Percentiles rank a stretch among this genome's conserved stretches.
Evolutionary conservation across 1,284 basidiomycete genomes (phyloP).

Genomic region (Mycosarcoma maydis): DNA sequence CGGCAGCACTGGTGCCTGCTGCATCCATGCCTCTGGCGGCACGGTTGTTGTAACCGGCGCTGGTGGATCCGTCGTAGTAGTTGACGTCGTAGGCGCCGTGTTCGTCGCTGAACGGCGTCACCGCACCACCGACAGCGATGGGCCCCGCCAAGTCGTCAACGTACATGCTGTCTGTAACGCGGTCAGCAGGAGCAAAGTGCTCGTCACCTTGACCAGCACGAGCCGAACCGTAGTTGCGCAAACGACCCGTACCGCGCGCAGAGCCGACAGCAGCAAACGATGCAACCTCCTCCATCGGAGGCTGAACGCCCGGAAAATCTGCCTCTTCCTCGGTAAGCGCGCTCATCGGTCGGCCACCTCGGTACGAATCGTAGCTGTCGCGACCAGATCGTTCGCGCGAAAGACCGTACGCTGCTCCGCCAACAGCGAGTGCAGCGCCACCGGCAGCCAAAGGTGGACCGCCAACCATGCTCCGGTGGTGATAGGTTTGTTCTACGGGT

Average conservation of each 20-base stretch:
- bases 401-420: slow-evolving; percentile 32
- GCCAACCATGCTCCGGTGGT: slow-evolving; percentile 22
- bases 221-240: slow-evolving; percentile 37
- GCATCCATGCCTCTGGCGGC: slow-evolving; percentile 41
- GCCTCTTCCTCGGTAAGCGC: slow-evolving; percentile 26
- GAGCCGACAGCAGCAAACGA: slow-evolving; percentile 23
- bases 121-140: slow-evolving; percentile 1
- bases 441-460: slow-evolving; percentile 13
- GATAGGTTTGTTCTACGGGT: slow-evolving; percentile 17
- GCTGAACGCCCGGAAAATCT: slow-evolving; percentile 13
- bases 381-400: slow-evolving; percentile 24
- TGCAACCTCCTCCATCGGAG: slow-evolving; percentile 43
- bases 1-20: slow-evolving; percentile 15
- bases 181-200: slow-evolving; percentile 17
- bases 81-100: slow-evolving; percentile 44
- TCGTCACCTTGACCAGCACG: slow-evolving; percentile 12
- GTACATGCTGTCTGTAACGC: slow-evolving; percentile 29
- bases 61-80: slow-evolving; percentile 47
- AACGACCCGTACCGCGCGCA: slow-evolving; percentile 10
- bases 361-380: slow-evolving; percentile 36
- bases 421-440: slow-evolving; percentile 36
- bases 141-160: slow-evolving; percentile 12
- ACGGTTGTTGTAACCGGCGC: slow-evolving; percentile 36
- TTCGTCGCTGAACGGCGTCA: slow-evolving; percentile 36
- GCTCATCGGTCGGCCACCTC: slow-evolving; percentile 33